Evolutionary conservation across 805 yeast species (phyloP), one percentile per base, ranked within the genome.

Genomic region (Barnettozyma botsteinii): DNA sequence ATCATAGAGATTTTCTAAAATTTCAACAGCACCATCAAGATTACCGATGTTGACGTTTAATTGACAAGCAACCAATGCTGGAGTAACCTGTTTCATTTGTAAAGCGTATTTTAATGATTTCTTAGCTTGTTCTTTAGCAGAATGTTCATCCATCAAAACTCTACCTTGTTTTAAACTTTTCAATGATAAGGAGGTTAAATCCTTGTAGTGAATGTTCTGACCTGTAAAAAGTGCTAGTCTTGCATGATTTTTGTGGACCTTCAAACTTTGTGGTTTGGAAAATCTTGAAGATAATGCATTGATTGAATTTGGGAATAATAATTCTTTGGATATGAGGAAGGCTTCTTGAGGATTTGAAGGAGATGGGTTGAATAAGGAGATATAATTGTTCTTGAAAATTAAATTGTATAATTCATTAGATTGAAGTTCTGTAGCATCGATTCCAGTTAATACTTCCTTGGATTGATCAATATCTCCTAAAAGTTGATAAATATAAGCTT

Each of bases 401-500:
- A 63, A 33, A 12, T 55, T 39, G 33, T 52, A 50, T 23, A 63
- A 50, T 15, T 59, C 57, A 10, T 64, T 57, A 8, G 46, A 53
- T 12, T 32, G 26, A 10, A 27, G 15, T 7, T 41, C 42, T 10
- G 51, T 29, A 15, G 42, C 40, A 9, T 51, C 42, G n/a, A 74
- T 51, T 2, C 50, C 42, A 1, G 56, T 46, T 36, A 78, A 57
- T 0, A 75, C 52, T 1, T 55, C 47, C 33, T 62, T 47, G 3
- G 79, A 61, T 15, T 63, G 60, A 1, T 52, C 60, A 1, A 43
- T 31, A 6, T 70, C 55, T 4, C 73, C 73, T 23, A 54, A 36
- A 6, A 64, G 31, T 41, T 76, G 76, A 33, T 71, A 58, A 15
- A 80, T 70, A 51, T 72, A 82, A 2, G 86, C 77, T 31, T 65